Evolutionary conservation across 2,329 filamentous ascomycete species (phyloP).

Genomic region (Hypoxylon sp.): DNA sequence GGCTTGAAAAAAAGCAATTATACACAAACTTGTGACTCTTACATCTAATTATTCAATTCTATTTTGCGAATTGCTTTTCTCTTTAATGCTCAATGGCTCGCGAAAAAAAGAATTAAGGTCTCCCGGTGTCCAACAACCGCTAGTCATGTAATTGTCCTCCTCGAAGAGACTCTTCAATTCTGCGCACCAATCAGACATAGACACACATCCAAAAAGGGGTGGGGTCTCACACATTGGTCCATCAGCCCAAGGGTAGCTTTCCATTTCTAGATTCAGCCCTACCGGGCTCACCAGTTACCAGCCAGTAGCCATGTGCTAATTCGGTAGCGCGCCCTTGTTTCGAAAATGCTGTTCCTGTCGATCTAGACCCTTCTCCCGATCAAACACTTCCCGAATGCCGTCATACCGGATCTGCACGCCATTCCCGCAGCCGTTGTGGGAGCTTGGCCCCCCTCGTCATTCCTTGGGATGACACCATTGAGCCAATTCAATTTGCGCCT

Average conservation of each 20-base stretch:
- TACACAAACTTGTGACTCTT: background rate
- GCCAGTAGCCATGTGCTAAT: slow-evolving; percentile 42
- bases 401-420: slow-evolving; percentile 42
- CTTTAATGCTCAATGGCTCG: slow-evolving; percentile 5
- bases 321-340: slow-evolving; percentile 42
- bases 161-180: slow-evolving; percentile 30
- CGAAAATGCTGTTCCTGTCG: slow-evolving; percentile 39
- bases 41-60: background rate
- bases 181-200: slow-evolving; percentile 44
- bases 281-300: slow-evolving; percentile 30
- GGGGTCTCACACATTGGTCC: slow-evolving; percentile 41
- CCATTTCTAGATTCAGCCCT: slow-evolving; percentile 48
- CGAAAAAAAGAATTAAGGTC: slow-evolving; percentile 2
- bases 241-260: slow-evolving; percentile 37
- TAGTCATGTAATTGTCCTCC: slow-evolving; percentile 29
- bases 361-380: slow-evolving; percentile 37
- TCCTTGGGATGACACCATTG: slow-evolving; percentile 28
- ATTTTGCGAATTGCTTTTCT: background rate
- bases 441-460: slow-evolving; percentile 30
- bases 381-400: slow-evolving; percentile 40
- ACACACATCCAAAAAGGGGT: slow-evolving; percentile 45
- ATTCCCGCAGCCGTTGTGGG: slow-evolving; percentile 30
- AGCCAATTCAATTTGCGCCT: slow-evolving; percentile 33
- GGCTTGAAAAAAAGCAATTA: background rate
- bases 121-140: slow-evolving; percentile 10